A percentile compares a stretch with the other conserved stretches of the same genome.
Conservation (phyloP, 129 eudicot genomes). For the Tagetes patula region DNA sequence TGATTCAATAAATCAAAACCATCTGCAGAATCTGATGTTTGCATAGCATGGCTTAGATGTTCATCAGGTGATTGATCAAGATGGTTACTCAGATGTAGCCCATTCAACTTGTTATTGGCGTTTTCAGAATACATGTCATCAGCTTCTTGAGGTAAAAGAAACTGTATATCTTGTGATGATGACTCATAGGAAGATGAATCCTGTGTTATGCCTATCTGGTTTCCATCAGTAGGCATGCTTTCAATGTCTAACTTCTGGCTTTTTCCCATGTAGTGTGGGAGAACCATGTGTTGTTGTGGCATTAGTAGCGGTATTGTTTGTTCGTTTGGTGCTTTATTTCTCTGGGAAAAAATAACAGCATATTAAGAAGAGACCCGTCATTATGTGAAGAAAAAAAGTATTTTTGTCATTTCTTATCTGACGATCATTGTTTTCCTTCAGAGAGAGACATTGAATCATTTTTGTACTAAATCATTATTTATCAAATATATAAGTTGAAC, state of each 20-base stretch:
- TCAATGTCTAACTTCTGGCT: constrained; percentile 52
- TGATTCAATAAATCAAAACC: constrained; percentile 27
- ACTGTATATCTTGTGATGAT: constrained; percentile 77
- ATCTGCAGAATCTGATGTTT: constrained; percentile 28
- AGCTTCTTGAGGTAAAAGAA: constrained; percentile 91
- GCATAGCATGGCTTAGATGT: constrained; percentile 23
- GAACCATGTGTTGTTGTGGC: constrained; percentile 96
- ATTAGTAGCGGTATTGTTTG: constrained; percentile 84
- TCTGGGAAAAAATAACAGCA: constrained; percentile 44
- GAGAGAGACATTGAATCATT: not conserved
- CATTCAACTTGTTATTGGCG: constrained; percentile 26
- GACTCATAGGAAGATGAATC: constrained; percentile 57
- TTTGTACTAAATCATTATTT: not conserved
- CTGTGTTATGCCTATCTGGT: constrained; percentile 31
- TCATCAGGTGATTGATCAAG: constrained; percentile 36
- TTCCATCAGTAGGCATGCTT: constrained; percentile 27
- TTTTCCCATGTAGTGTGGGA: constrained; percentile 95
- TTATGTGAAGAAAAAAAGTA: not conserved
- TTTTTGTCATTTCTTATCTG: constrained; percentile 3
- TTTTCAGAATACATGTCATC: constrained; percentile 34
- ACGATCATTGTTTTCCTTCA: not conserved
- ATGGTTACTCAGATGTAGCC: constrained; percentile 26
- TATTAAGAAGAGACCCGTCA: constrained; percentile 5
- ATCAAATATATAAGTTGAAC: constrained; percentile 36
- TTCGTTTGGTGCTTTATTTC: constrained; percentile 81